Evolutionary conservation across 2,329 filamentous ascomycete genomes (phyloP), one percentile per base, ranked within the genome.

Genomic region (Xylaria sp.): DNA sequence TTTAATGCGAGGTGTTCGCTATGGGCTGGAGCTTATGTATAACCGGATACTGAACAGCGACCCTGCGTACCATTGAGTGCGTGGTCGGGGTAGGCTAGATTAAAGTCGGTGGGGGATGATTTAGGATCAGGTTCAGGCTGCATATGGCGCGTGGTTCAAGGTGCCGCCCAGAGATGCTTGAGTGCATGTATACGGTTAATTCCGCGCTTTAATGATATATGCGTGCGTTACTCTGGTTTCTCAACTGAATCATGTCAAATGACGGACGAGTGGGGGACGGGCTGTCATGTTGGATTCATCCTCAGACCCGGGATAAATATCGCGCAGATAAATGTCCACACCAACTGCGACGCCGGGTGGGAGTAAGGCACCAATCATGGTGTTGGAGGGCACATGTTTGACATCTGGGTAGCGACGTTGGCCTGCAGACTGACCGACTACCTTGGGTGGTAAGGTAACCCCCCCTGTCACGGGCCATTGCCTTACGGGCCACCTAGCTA

Each of bases 351-450:
- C 66, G 18, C 46, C 12, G 59, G 25, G 39, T 53, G 66, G 58
- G 30, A 66, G 41, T 48, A 32, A n/a, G 46, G 45, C 34, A 53
- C 67, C 67, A 66, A 69, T 66, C 60, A 64, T 52, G 9, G 25
- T 18, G 1, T 45, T 39, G 20, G 20, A 65, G 39, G 48, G 20
- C 41, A 39, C 23, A 53, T 45, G 57, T 48, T 65, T 61, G 57
- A 53, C 41, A 28, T 30, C 52, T 25, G 25, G 15, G 36, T 46
- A 52, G 50, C n/a, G 36, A 36, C 50, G 30, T 63, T 50, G 58
- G 45, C 43, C 32, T 66, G 58, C 34, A 45, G 52, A 52, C 15
- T n/a, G n/a, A n/a, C 15, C n/a, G n/a, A n/a, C 23, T 53, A 12
- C 30, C 23, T 34, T 48, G 30, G 30, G 6, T 43, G 7, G 43